These are phyloP conservation scores for Calonectria fujianensis DNA, from an alignment of 2,329 filamentous ascomycete species.

Conservation along the genomic window DNA sequence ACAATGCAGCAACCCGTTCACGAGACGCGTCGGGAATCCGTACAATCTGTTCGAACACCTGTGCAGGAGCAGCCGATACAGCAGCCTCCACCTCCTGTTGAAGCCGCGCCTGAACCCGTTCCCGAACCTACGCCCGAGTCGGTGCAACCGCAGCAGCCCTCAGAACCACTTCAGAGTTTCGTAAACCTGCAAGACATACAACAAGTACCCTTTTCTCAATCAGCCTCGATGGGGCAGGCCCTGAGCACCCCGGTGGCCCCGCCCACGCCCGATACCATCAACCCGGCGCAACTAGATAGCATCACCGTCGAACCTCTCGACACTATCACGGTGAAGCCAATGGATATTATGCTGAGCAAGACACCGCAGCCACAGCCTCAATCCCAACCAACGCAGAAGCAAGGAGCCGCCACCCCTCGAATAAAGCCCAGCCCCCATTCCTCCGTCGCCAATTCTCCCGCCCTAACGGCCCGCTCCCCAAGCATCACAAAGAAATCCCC, in stretches of 20 bases:
- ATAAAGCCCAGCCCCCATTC: slow-evolving; percentile 63
- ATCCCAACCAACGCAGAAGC: slow-evolving; percentile 47
- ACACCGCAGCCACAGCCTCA: slow-evolving; percentile 44
- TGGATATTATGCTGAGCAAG: slow-evolving; percentile 53
- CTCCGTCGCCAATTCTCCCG: slow-evolving; percentile 65
- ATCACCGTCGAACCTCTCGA: slow-evolving; percentile 52
- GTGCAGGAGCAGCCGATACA: slow-evolving; percentile 45
- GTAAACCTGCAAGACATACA: slow-evolving; percentile 64
- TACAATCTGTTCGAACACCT: slow-evolving; percentile 35
- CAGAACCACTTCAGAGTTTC: slow-evolving; percentile 54
- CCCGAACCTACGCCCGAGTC: slow-evolving; percentile 49
- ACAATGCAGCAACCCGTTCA: slow-evolving; percentile 40
- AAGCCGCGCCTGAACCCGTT: slow-evolving; percentile 45
- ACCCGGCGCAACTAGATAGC: slow-evolving; percentile 45
- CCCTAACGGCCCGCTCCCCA: slow-evolving; percentile 63
- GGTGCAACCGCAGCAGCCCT: slow-evolving; percentile 47
- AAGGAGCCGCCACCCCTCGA: slow-evolving; percentile 50
- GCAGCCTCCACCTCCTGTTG: slow-evolving; percentile 42
- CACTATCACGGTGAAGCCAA: slow-evolving; percentile 51
- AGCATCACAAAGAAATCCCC: slow-evolving; percentile 66
- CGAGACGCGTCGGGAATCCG: slow-evolving; percentile 33
- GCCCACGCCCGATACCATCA: slow-evolving; percentile 41
- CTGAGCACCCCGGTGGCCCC: slow-evolving; percentile 46
- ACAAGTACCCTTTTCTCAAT: slow-evolving; percentile 55
- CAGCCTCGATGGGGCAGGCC: slow-evolving; percentile 50